phyloP scores from a whole-genome alignment of 441 rosid genomes.

The Corymbia calophylla region DNA sequence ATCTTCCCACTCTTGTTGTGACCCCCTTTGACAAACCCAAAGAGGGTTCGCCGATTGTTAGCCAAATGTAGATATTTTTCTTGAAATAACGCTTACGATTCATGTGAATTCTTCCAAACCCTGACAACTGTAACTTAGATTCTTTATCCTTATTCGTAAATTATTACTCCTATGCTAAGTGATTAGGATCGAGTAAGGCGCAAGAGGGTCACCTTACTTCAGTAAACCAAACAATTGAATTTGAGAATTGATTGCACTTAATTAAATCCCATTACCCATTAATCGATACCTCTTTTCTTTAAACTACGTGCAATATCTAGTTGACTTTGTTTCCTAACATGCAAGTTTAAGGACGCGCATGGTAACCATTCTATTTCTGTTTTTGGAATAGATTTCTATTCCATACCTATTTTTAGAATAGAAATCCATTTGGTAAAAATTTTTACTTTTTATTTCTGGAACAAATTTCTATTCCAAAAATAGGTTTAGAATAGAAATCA shows the following conservation, averaged over 20 bases:
- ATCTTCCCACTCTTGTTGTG: neutral
- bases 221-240: neutral
- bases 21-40: accelerated
- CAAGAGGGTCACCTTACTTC: neutral
- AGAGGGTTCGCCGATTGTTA: neutral
- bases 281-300: neutral
- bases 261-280: neutral
- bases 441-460: too few species aligned
- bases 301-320: neutral
- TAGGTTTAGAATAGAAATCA: too few species aligned
- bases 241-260: neutral
- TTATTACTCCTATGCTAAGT: neutral
- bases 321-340: neutral
- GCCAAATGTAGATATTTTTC: too few species aligned
- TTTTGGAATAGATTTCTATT: too few species aligned
- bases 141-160: neutral
- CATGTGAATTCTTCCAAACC: neutral
- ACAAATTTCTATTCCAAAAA: too few species aligned
- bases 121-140: accelerated
- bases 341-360: too few species aligned
- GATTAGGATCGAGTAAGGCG: neutral
- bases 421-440: too few species aligned
- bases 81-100: too few species aligned
- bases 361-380: too few species aligned
- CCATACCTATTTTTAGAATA: too few species aligned